phyloP scores from a whole-genome alignment of 2,329 filamentous ascomycete species.

The Incumbomyces lentus region DNA sequence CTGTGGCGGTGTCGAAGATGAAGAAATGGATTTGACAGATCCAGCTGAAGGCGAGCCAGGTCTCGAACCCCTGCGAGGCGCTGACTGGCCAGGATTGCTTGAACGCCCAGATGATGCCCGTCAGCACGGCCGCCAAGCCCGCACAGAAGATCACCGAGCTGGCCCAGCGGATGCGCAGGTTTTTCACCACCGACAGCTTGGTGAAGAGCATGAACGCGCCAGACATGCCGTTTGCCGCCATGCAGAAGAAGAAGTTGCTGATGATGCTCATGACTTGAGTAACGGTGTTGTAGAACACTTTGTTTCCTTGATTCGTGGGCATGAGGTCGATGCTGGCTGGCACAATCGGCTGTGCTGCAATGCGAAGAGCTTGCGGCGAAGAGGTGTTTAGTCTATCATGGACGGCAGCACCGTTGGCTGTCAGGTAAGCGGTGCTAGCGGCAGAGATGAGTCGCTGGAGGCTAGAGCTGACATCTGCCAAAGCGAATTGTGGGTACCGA shows the following conservation, averaged over 20 bases:
- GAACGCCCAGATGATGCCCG: conserved; percentile 36
- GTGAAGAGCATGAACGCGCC: conserved; percentile 29
- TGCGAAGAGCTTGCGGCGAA: conserved; percentile 25
- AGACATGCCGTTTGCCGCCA: conserved; percentile 36
- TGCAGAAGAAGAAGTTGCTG: conserved; percentile 40
- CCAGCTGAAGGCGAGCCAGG: conserved; percentile 35
- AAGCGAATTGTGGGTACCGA: conserved; percentile 31
- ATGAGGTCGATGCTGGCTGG: conserved; percentile 30
- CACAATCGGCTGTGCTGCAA: conserved; percentile 31
- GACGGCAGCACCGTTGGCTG: conserved; percentile 25
- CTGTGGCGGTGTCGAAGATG: conserved; percentile 35
- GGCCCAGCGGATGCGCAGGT: conserved; percentile 26
- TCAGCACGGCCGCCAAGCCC: conserved; percentile 27
- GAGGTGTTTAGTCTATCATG: conserved; percentile 21
- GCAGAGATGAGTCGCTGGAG: conserved; percentile 27
- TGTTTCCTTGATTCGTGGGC: conserved; percentile 32
- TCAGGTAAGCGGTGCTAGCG: conserved; percentile 10
- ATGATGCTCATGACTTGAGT: conserved; percentile 37
- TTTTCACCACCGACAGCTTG: conserved; percentile 23
- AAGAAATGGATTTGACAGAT: conserved; percentile 37
- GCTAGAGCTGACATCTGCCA: conserved; percentile 25
- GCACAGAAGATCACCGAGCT: conserved; percentile 31
- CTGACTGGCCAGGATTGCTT: conserved; percentile 31
- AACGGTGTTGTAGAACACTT: conserved; percentile 37
- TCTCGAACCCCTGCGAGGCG: conserved; percentile 32